These are phyloP conservation scores for Nevesoporus exiguus DNA, from an alignment of 768 basidiomycete species.

Conservation along the genomic window DNA sequence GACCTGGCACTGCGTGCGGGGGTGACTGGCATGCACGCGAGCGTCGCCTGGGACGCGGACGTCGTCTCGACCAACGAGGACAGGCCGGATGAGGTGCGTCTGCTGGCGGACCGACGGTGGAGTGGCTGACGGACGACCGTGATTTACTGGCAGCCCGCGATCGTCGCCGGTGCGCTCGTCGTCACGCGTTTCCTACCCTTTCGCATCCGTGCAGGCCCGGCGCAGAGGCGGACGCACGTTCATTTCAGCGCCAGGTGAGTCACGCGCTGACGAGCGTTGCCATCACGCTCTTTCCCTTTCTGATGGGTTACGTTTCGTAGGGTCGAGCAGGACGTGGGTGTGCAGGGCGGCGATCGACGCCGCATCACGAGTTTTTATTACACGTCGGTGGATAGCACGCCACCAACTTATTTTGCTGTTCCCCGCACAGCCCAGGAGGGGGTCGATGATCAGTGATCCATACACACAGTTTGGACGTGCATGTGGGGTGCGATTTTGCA, in stretches of 20 bases:
- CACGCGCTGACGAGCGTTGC: background rate
- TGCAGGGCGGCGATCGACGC: constrained; percentile 17
- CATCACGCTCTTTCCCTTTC: no score
- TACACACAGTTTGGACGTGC: background rate
- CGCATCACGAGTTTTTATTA: constrained; percentile 37
- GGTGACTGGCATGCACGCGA: constrained; percentile 15
- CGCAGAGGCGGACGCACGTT: constrained; percentile 32
- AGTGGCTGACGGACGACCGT: background rate
- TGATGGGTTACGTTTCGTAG: constrained; percentile 7
- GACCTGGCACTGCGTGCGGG: constrained; percentile 19
- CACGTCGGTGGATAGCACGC: constrained; percentile 29
- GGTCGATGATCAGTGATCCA: constrained; percentile 10
- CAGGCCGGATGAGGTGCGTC: constrained; percentile 21
- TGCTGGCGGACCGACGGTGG: no score
- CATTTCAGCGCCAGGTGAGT: constrained; percentile 40
- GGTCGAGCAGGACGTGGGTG: constrained; percentile 22
- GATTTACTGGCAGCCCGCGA: constrained; percentile 24
- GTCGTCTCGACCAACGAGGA: constrained; percentile 30
- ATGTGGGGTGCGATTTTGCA: background rate
- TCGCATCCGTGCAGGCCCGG: constrained; percentile 38
- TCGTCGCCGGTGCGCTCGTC: constrained; percentile 40
- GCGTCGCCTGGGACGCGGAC: constrained; percentile 35
- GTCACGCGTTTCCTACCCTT: constrained; percentile 40
- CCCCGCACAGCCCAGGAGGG: constrained; percentile 10
- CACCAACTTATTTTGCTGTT: constrained; percentile 32